Base-by-base conservation (phyloP, 106 monocot genomes). In the Narthecium ossifragum region DNA sequence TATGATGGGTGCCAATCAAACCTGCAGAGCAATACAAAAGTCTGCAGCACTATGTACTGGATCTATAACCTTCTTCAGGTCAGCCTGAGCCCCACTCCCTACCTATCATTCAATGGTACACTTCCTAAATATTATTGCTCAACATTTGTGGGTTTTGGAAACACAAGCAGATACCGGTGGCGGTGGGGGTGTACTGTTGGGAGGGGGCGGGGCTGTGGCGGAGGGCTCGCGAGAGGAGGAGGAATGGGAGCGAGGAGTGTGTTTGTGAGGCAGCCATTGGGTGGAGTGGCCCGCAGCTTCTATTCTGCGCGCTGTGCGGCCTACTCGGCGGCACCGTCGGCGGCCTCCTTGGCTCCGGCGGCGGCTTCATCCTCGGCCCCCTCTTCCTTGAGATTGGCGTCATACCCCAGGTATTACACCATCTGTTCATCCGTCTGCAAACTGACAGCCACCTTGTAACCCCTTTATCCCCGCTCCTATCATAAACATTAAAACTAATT, bases 351-450 rank as follows among this genome's bases (percentile, higher is more conserved):
- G 96, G 96, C 55, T 96, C 96, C 21, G 96, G 96, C 9, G 96
- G 96, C n/a, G 96, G 96, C 43, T 96, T 96, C 75, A 83, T 96
- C 36, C 84, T 96, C 1, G 96, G 96, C 9, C 96, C 96, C 17
- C 80, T 96, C 26, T 74, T 96, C 5, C 96, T 96, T 11, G 96
- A 96, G 55, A 80, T 96, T 27, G 96, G 90, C 14, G 83, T 83
- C 46, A 86, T 96, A 20, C 96, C 96, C 5, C 96, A 96, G 86
- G 94, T 96, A 49, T 26, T n/a, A n/a, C n/a, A n/a, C n/a, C n/a
- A n/a, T n/a, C n/a, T n/a, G n/a, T n/a, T n/a, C n/a, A n/a, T n/a
- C n/a, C n/a, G n/a, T n/a, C n/a, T n/a, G n/a, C n/a, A n/a, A n/a
- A n/a, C n/a, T n/a, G n/a, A n/a, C n/a, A n/a, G n/a, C n/a, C n/a